These are phyloP conservation scores for Coemansia guatemalensis DNA, from an alignment of 192 early-diverging fungal species.

Conservation along the genomic window DNA sequence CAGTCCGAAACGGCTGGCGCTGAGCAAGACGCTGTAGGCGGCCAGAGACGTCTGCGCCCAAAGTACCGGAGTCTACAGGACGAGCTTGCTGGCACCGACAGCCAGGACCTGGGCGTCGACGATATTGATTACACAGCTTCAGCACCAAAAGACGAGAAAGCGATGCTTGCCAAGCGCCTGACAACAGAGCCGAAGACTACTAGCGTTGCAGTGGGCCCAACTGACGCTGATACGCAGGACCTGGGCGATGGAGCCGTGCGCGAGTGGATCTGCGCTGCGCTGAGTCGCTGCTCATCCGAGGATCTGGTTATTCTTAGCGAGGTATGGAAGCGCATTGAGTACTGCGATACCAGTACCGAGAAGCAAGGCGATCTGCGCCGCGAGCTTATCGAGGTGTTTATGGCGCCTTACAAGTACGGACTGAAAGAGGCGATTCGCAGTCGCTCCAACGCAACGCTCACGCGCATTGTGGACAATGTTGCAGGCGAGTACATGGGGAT, in stretches of 20 bases:
- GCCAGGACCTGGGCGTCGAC: constrained; percentile 30
- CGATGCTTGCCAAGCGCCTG: constrained; percentile 2
- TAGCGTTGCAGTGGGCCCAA: constrained; percentile 15
- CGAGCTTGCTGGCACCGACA: constrained; percentile 32
- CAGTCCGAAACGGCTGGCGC: not conserved
- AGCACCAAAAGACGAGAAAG: not conserved
- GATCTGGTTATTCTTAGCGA: constrained; percentile 48
- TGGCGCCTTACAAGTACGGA: constrained; percentile 37
- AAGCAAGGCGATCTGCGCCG: constrained; percentile 30
- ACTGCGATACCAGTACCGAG: constrained; percentile 30
- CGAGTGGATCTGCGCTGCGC: constrained; percentile 27
- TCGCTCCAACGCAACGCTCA: constrained; percentile 41
- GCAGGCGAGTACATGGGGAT: constrained; percentile 30
- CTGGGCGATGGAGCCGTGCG: constrained; percentile 26
- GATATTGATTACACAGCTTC: constrained; percentile 9
- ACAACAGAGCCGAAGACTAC: constrained; percentile 3
- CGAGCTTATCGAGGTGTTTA: constrained; percentile 45
- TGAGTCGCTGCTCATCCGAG: constrained; percentile 41
- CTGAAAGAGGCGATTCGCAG: constrained; percentile 47
- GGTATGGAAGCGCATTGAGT: constrained; percentile 52
- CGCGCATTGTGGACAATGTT: constrained; percentile 50
- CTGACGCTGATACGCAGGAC: constrained; percentile 15
- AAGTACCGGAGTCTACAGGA: constrained; percentile 41
- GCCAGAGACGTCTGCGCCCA: constrained; percentile 9
- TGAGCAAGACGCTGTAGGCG: constrained; percentile 2